Conservation (phyloP, 106 monocot species). For the Alisma plantagoaquatica region DNA sequence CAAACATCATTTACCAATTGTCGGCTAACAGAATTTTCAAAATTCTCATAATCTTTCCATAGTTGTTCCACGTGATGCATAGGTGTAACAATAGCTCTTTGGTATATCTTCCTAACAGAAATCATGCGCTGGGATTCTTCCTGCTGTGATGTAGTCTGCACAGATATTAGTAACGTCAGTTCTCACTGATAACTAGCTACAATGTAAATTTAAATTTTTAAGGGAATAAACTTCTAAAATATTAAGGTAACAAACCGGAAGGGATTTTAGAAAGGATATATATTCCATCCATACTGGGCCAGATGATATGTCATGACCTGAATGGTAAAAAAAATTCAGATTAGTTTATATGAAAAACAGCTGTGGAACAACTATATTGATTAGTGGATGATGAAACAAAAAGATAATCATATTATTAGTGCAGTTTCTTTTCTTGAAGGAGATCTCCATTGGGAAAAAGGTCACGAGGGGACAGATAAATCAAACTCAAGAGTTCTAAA, state of each 20-base stretch:
- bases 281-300: conserved; percentile 98
- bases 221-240: conserved; percentile 1
- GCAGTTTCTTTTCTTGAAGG: no score
- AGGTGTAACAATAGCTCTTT: conserved; percentile 83
- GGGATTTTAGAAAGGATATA: conserved; percentile 82
- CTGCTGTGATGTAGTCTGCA: conserved; percentile 57
- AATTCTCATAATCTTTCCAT: conserved; percentile 96
- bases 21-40: conserved; percentile 97
- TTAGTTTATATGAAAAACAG: no score
- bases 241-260: conserved; percentile 57
- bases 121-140: conserved; percentile 96
- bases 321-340: no score
- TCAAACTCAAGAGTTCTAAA: no score
- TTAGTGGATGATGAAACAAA: background rate
- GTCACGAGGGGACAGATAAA: no score
- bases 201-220: background rate
- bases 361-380: conserved; percentile 2
- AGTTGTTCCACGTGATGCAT: conserved; percentile 92
- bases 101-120: conserved; percentile 76
- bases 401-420: no score
- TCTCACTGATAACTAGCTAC: background rate
- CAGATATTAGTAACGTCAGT: conserved; percentile 9
- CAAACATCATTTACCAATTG: conserved; percentile 44
- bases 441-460: no score
- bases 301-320: conserved; percentile 84